Evolutionary conservation across 129 eudicot genomes (phyloP), one percentile per base, ranked within the genome.

Genomic region (Deinandra increscens): DNA sequence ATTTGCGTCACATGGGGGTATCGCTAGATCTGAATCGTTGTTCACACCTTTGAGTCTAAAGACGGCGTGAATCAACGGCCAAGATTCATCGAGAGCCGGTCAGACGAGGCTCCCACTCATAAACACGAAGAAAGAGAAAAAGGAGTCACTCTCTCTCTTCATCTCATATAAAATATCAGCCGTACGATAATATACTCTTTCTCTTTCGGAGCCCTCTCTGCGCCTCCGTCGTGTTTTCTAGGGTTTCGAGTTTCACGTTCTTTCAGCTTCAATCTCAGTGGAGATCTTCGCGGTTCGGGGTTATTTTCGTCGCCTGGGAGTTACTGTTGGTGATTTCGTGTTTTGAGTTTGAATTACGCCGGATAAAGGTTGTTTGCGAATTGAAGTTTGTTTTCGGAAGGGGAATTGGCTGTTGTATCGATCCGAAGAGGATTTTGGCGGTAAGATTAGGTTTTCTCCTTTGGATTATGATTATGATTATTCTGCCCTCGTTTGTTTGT

Each of bases 1-100:
- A 77, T 64, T 39, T 8, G 42, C 67, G 20, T 70, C 76, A 42
- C 65, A 53, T 66, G 78, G 54, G 54, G 42, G 26, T 41, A 39
- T 29, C 64, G 4, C 56, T 74, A 41, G 18, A 76, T 60, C 70
- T 29, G 18, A 74, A 38, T 38, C 66, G 4, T 18, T 5, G 23
- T 53, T 36, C 58, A 19, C 36, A 37, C 81, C 77, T 66, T 77
- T 9, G 58, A 72, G 55, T 62, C 48, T 0, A 4, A 64, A 70
- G 81, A 43, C 81, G 81, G 77, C 81, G 81, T 71, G 1, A 51
- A 51, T 70, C 53, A 45, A 77, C 77, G 72, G 68, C 70, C 34
- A 1, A 0, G 61, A 54, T 55, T 64, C 8, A 26, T 4, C 13
- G 0, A 36, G 7, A 42, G 48, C 38, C 59, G 67, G 71, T 38